Evolutionary conservation across 805 yeast species (phyloP), one percentile per base, ranked within the genome.

Genomic region (Candida palmyrensis): DNA sequence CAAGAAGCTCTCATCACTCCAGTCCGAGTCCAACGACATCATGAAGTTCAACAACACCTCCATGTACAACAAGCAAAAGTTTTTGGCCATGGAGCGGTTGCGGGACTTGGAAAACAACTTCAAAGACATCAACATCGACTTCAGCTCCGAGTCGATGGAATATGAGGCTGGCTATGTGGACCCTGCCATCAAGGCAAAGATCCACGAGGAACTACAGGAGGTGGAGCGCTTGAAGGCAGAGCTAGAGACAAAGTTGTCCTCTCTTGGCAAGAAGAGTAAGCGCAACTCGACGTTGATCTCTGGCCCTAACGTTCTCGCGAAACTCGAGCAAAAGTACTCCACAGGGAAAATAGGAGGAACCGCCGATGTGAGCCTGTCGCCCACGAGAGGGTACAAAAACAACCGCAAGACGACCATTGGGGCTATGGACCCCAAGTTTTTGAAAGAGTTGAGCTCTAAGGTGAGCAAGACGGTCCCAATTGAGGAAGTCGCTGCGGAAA

Each of bases 11-110:
- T 72, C 79, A 8, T 67, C 70, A 10, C 59, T 84, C 28, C 92
- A 84, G 53, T 68, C 69, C 29, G 89, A 84, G 49, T 79, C 89
- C 1, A 84, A 84, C 52, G 87, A 78, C 41, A 79, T 83, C 25
- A 71, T 84, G 53, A 83, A 82, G 49, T 75, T 68, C 43, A 82
- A 82, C 54, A 71, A 75, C 34, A 71, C 72, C 39, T 79, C 82
- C 30, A 49, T 73, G 46, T 68, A 79, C 55, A 65, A 70, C 28
- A 73, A 73, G 39, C 81, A 79, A 47, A 82, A 78, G 47, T 49
- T 66, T 32, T 66, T 75, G 52, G 90, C 90, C 0, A 63, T 85
- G 67, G 82, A 79, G 37, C 68, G 95, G 43, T 66, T 89, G 36
- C 63, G 73, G 22, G 82, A 81, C 41, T 67, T 89, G 34, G 92